Evolutionary conservation across 257 asterid species (phyloP).

Genomic region (Primulina tabacum): DNA sequence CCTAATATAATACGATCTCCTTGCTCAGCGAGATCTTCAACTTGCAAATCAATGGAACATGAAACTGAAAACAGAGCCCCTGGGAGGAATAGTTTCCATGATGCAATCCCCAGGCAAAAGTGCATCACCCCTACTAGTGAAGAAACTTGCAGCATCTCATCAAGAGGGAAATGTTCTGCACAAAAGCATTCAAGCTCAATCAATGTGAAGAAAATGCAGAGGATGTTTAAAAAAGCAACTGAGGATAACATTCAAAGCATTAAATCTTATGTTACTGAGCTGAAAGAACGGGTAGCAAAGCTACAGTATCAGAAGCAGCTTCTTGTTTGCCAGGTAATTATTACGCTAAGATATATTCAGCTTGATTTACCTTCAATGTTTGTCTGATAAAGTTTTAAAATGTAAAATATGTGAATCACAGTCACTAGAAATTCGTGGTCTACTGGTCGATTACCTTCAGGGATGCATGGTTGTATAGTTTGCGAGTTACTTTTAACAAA

Average conservation of each 20-base stretch:
- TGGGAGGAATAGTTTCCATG: conserved; percentile 30
- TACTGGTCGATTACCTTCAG: too few species aligned
- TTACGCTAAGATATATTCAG: not conserved
- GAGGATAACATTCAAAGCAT: conserved; percentile 88
- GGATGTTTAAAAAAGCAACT: conserved; percentile 85
- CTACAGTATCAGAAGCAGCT: conserved; percentile 97
- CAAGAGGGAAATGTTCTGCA: conserved; percentile 42
- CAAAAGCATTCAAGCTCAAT: conserved; percentile 63
- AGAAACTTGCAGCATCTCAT: conserved; percentile 36
- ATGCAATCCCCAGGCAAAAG: conserved; percentile 25
- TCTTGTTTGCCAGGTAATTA: conserved; percentile 83
- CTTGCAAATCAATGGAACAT: conserved; percentile 43
- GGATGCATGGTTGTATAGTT: too few species aligned
- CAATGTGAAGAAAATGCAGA: conserved; percentile 80
- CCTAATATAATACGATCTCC: conserved; percentile 75
- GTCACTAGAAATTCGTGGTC: too few species aligned
- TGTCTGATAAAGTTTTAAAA: too few species aligned
- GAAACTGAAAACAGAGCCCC: conserved; percentile 79
- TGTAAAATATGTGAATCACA: too few species aligned
- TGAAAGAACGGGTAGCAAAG: conserved; percentile 93
- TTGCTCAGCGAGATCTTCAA: conserved; percentile 62
- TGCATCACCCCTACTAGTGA: conserved; percentile 36
- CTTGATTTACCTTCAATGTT: too few species aligned
- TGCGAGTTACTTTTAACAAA: too few species aligned
- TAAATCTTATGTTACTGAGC: conserved; percentile 81